Conservation (phyloP, 352 stramenopile species). For the Phytophthora macrochlamydospora region DNA sequence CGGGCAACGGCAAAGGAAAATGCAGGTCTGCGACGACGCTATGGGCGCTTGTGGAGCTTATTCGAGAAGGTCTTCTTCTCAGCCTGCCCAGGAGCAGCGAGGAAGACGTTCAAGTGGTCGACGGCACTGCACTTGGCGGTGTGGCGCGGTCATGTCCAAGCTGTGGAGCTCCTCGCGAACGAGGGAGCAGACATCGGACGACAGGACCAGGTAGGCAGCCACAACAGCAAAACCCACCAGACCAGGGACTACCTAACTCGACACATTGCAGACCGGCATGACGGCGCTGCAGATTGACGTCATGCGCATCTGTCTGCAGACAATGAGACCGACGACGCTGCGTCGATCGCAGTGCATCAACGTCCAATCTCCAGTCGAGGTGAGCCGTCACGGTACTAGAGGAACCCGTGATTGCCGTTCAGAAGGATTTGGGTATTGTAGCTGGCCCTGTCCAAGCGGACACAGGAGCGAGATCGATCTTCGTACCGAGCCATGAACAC, state of each 20-base stretch:
- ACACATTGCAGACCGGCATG: conserved; percentile 27
- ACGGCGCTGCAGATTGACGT: conserved; percentile 55
- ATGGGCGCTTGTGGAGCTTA: too few species aligned
- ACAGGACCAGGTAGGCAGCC: conserved; percentile 26
- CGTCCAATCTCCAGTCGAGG: conserved; percentile 38
- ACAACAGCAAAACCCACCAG: background rate
- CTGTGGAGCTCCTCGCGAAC: conserved; percentile 35
- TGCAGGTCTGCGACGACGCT: too few species aligned
- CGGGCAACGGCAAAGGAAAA: too few species aligned
- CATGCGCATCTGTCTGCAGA: conserved; percentile 47
- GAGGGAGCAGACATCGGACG: conserved; percentile 38
- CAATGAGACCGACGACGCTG: conserved; percentile 47
- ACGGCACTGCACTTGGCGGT: conserved; percentile 44
- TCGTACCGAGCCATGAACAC: conserved; percentile 49
- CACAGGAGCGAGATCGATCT: conserved; percentile 36
- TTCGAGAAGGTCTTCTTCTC: too few species aligned
- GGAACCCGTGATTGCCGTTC: too few species aligned
- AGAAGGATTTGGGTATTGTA: conserved; percentile 1
- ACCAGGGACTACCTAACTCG: background rate
- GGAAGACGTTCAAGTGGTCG: conserved; percentile 32
- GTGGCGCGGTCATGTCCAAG: conserved; percentile 31
- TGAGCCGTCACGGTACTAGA: conserved; percentile 9
- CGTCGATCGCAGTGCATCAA: conserved; percentile 45
- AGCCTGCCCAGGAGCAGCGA: too few species aligned
- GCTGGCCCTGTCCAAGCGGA: conserved; percentile 39